A percentile compares a stretch with the other conserved stretches of the same genome.
These are phyloP conservation scores for Peronosclerospora sorghi DNA, from an alignment of 352 stramenopile genomes.

Conservation along the genomic window DNA sequence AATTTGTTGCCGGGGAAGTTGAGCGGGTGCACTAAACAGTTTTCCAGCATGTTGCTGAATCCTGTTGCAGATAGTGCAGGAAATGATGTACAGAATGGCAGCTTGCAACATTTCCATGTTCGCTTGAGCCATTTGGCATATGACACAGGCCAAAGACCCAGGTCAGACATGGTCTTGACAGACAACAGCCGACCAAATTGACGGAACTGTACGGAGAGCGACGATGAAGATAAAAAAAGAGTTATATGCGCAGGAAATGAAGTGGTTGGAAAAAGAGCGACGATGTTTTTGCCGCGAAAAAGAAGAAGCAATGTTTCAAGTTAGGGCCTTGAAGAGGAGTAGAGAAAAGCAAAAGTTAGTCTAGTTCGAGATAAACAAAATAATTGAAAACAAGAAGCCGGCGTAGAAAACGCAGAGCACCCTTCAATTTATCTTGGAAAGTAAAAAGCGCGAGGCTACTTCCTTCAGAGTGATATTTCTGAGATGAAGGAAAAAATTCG, in stretches of 20 bases:
- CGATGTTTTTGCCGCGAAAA: slow-evolving; percentile 40
- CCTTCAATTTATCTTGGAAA: slow-evolving; percentile 34
- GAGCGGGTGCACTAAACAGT: too few relatives aligned
- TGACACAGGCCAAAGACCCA: too few relatives aligned
- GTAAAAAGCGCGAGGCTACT: slow-evolving; percentile 40
- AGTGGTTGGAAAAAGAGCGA: slow-evolving; percentile 62
- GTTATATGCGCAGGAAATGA: slow-evolving; percentile 50
- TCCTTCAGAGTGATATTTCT: slow-evolving; percentile 29
- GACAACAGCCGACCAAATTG: too few relatives aligned
- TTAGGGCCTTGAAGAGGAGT: slow-evolving; percentile 43
- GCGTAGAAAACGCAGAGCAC: slow-evolving; percentile 29
- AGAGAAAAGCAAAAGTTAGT: slow-evolving; percentile 29
- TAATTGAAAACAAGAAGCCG: slow-evolving; percentile 24
- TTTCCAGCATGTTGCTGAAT: too few relatives aligned
- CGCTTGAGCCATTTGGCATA: too few relatives aligned
- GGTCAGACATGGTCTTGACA: too few relatives aligned
- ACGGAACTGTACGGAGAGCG: too few relatives aligned
- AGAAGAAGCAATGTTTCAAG: slow-evolving; percentile 41
- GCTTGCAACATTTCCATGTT: too few relatives aligned
- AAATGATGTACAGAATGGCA: too few relatives aligned
- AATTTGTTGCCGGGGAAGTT: too few relatives aligned
- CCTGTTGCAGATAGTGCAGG: too few relatives aligned
- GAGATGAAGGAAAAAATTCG: slow-evolving; percentile 40
- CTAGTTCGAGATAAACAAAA: slow-evolving; percentile 37
- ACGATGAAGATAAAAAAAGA: too few relatives aligned